These are phyloP conservation scores for Alternaria viburni DNA, from an alignment of 2,329 filamentous ascomycete genomes.

Conservation along the genomic window DNA sequence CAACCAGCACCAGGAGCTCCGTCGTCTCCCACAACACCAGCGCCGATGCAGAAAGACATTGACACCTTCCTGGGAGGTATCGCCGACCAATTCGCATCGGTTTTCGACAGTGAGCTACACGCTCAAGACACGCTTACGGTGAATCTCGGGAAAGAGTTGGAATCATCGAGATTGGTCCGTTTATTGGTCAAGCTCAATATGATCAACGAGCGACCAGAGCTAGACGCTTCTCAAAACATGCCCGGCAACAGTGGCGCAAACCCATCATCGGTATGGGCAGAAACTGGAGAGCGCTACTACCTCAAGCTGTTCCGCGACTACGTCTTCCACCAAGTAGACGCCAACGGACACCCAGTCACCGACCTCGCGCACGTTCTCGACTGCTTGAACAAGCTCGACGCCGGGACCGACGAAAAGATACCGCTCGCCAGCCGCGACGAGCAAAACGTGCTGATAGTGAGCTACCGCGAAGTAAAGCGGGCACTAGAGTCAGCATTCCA, in stretches of 20 bases:
- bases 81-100: constrained; percentile 74
- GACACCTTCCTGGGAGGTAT: constrained; percentile 82
- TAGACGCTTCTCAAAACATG: constrained; percentile 68
- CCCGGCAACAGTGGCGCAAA: constrained; percentile 34
- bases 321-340: constrained; percentile 94
- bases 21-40: constrained; percentile 36
- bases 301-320: constrained; percentile 96
- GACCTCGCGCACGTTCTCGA: constrained; percentile 87
- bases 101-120: constrained; percentile 81
- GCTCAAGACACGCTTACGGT: constrained; percentile 75
- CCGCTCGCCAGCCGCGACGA: constrained; percentile 88
- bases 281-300: constrained; percentile 90
- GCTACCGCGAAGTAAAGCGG: constrained; percentile 84
- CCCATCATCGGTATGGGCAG: constrained; percentile 71
- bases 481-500: constrained; percentile 67
- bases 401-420: constrained; percentile 84
- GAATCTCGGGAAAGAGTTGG: constrained; percentile 79
- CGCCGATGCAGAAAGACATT: constrained; percentile 68
- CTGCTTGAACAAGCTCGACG: constrained; percentile 91
- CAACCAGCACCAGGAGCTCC: constrained; percentile 33
- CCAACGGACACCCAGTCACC: constrained; percentile 79
- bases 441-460: constrained; percentile 85
- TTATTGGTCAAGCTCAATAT: constrained; percentile 82
- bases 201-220: constrained; percentile 89
- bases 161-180: constrained; percentile 85